These are phyloP conservation scores for Phytophthora tentaculata DNA, from an alignment of 352 stramenopile species.

Conservation along the genomic window DNA sequence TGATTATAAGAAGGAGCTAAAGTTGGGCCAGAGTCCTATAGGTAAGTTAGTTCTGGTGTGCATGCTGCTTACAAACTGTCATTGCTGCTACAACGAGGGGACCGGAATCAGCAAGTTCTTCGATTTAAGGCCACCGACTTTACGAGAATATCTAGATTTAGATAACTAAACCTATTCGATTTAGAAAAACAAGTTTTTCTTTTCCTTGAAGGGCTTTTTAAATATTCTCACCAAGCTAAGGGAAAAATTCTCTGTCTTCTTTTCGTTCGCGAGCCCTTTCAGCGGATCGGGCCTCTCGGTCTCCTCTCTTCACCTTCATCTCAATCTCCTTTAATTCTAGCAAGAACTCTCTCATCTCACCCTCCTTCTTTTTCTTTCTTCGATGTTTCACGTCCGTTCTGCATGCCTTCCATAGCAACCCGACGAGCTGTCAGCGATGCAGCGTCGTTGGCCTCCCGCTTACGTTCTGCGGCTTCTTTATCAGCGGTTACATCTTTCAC, in stretches of 20 bases:
- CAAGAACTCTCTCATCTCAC: conserved; percentile 17
- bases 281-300: not conserved
- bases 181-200: conserved; percentile 10
- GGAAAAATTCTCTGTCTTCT: conserved; percentile 11
- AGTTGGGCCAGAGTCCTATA: conserved; percentile 11
- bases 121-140: conserved; percentile 11
- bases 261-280: conserved; percentile 15
- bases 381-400: not conserved
- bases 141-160: conserved; percentile 18
- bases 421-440: not conserved
- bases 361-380: conserved; percentile 1
- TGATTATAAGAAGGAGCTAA: conserved; percentile 21
- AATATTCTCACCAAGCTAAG: conserved; percentile 7
- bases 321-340: conserved; percentile 9
- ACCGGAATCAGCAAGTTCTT: conserved; percentile 23
- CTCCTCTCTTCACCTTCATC: conserved; percentile 12
- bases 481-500: not conserved
- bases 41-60: conserved; percentile 19
- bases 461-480: not conserved
- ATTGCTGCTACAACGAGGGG: conserved; percentile 14
- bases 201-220: conserved; percentile 12
- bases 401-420: not conserved
- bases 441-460: not conserved
- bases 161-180: not conserved
- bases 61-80: conserved; percentile 19